A percentile compares a stretch with the other conserved stretches of the same genome.
Evolutionary conservation across 139 green algal species (phyloP).

Genomic region (Coelastrella sp.): DNA sequence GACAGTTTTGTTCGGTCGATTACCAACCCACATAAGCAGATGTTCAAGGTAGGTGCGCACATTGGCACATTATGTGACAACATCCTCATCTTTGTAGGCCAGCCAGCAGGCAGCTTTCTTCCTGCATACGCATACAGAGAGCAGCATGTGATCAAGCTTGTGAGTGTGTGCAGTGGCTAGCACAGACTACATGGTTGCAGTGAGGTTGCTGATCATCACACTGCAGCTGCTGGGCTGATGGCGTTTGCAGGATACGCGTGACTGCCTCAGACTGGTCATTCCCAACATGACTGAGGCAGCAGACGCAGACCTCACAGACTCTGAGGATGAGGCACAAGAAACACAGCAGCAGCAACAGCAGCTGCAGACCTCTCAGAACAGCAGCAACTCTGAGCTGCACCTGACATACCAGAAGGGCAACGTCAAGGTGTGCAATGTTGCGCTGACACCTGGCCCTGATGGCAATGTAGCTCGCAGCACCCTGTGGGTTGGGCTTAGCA

Average conservation of each 20-base stretch:
- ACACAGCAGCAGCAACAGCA: constrained; percentile 4
- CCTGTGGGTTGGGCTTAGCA: constrained; percentile 18
- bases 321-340: not conserved
- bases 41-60: constrained; percentile 2
- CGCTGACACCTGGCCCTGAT: not conserved
- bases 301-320: not conserved
- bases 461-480: not conserved
- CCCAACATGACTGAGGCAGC: not conserved
- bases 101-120: too few relatives aligned
- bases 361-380: not conserved
- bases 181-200: too few relatives aligned
- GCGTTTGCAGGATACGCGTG: constrained; percentile 18
- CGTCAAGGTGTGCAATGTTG: not conserved
- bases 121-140: too few relatives aligned
- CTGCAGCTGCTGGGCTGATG: too few relatives aligned
- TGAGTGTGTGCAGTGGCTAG: too few relatives aligned
- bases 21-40: constrained; percentile 18
- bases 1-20: not conserved
- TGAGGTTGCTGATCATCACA: too few relatives aligned
- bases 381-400: constrained; percentile 20
- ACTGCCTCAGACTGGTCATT: not conserved
- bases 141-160: too few relatives aligned
- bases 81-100: too few relatives aligned
- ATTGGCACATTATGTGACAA: too few relatives aligned
- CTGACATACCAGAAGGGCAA: not conserved